phyloP scores from a whole-genome alignment of 805 yeast species.

The Metschnikowia lunata region DNA sequence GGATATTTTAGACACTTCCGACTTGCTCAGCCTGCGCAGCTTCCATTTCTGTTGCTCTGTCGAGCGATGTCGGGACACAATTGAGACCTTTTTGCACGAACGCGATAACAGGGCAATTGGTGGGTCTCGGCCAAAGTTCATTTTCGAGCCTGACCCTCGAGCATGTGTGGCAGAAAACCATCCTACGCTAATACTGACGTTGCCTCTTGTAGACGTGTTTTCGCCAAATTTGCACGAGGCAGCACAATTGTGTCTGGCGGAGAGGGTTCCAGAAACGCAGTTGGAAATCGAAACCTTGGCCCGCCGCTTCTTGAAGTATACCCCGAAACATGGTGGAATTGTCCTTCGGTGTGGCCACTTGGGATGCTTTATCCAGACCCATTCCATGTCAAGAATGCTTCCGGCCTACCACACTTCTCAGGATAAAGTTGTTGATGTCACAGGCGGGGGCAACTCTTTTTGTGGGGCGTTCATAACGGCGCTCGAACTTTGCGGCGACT shows the following conservation, averaged over 20 bases:
- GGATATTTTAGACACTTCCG: conserved; percentile 45
- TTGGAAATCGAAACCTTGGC: conserved; percentile 34
- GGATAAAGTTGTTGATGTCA: conserved; percentile 35
- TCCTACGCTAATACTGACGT: conserved; percentile 27
- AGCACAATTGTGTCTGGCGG: conserved; percentile 52
- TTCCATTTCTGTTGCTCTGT: conserved; percentile 77
- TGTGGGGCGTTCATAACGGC: conserved; percentile 51
- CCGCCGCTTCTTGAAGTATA: conserved; percentile 19
- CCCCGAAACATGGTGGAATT: conserved; percentile 44
- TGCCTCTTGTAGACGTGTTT: conserved; percentile 51
- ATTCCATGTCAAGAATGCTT: conserved; percentile 38
- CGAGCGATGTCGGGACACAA: conserved; percentile 48
- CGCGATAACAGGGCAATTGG: not conserved
- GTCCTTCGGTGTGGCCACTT: conserved; percentile 72
- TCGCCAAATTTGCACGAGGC: conserved; percentile 89
- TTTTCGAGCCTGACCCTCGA: conserved; percentile 89
- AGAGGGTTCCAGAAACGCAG: conserved; percentile 36
- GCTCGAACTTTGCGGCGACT: conserved; percentile 45
- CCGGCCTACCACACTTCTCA: conserved; percentile 68
- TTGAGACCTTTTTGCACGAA: conserved; percentile 25
- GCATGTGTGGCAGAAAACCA: conserved; percentile 52
- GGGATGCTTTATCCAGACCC: conserved; percentile 55
- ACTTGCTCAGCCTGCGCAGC: conserved; percentile 36
- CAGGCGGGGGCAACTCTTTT: conserved; percentile 44
- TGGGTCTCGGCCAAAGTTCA: conserved; percentile 35